Base-by-base conservation (phyloP, 2,329 filamentous ascomycete species). In the Fusarium albidum region DNA sequence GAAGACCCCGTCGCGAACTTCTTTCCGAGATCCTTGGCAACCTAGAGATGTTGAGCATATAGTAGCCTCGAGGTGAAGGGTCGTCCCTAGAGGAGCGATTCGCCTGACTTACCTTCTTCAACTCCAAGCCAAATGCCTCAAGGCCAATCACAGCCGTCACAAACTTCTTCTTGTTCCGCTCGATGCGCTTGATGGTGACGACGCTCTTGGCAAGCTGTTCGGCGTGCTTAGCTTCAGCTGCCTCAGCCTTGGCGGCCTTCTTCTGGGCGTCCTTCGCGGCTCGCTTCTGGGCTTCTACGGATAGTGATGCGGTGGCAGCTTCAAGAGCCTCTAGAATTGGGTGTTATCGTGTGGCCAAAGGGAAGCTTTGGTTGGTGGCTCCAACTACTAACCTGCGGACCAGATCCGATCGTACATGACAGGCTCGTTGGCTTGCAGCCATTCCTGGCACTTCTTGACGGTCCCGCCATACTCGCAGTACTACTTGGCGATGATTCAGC, bases 381-480 rank as follows among this genome's bases (percentile, higher is more conserved):
- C 77, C n/a, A n/a, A n/a, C n/a, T n/a, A n/a, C n/a, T 59, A 79
- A 94, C 92, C 92, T 75, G 90, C 83, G 42, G 92, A 96, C 83
- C 96, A 97, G 75, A 99, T 83, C 67, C 80, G 80, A 57, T 84
- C 75, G 75, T 96, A 96, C 73, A 97, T 78, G 39, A 83, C 80
- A 4, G 87, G 84, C 67, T 96, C 83, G 62, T 86, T 82, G 61
- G 87, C 84, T 69, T 91, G 79, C 15, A 99, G 86, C 95, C 95
- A 99, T 74, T 98, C 93, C 75, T 94, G 90, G 79, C 95, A 99
- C 79, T 97, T 99, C 77, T 92, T 96, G 18, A 90, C 88, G 32
- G 93, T 98, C 62, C 93, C 94, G 70, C 95, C 95, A 76, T 97
- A 98, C 78, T 99, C 95, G 81, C 95, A 99, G 79, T 97, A 99